These are phyloP conservation scores for Secale cereale DNA, from an alignment of 176 grass and related monocot species.

Conservation along the genomic window DNA sequence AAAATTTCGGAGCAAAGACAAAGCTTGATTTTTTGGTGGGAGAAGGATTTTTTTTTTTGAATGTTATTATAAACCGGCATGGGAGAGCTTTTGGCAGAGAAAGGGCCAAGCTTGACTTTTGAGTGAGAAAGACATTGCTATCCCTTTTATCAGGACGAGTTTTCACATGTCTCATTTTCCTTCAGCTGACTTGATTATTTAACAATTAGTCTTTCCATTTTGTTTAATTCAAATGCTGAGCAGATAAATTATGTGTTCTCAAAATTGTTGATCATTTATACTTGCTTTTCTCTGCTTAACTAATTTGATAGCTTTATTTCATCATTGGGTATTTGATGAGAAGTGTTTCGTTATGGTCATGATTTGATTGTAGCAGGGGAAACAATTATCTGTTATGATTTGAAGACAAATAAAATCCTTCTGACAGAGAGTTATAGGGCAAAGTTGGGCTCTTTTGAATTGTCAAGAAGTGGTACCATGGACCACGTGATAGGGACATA, in stretches of 20 bases:
- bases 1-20: background rate
- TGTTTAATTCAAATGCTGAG: background rate
- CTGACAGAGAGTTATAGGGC: slow-evolving; percentile 64
- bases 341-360: background rate
- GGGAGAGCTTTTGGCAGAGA: background rate
- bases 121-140: background rate
- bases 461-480: slow-evolving; percentile 34
- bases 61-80: background rate
- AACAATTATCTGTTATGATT: slow-evolving; percentile 52
- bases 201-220: background rate
- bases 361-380: slow-evolving; percentile 26
- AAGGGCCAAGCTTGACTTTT: background rate
- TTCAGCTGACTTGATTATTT: background rate
- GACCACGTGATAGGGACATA: slow-evolving; percentile 36
- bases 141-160: background rate
- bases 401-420: slow-evolving; percentile 67
- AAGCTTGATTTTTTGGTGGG: background rate
- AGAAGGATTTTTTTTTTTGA: too few species aligned
- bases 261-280: background rate
- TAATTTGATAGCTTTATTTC: background rate
- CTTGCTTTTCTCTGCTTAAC: background rate
- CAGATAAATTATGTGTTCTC: background rate
- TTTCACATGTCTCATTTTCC: too few species aligned
- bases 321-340: background rate
- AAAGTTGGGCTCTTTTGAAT: slow-evolving; percentile 52